Evolutionary conservation across 176 grass and related monocot genomes (phyloP).

Genomic region (Ensete ventricosum): DNA sequence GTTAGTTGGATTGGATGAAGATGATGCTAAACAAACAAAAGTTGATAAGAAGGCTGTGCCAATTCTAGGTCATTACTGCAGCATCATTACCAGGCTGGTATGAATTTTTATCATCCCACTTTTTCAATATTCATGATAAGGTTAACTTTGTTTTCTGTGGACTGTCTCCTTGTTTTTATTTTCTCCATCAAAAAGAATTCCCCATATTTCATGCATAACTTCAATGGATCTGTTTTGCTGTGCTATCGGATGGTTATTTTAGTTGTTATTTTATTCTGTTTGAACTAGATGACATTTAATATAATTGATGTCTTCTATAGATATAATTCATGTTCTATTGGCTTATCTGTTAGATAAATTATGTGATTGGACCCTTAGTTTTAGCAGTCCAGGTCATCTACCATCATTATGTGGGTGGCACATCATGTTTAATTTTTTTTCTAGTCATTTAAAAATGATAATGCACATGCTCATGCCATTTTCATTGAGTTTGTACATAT

Average conservation of each 20-base stretch:
- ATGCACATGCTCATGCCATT: no score
- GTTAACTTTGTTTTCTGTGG: not conserved
- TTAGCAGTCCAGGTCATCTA: no score
- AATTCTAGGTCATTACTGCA: slow-evolving; percentile 89
- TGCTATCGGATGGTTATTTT: not conserved
- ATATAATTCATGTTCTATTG: not conserved
- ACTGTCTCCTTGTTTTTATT: not conserved
- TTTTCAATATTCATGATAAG: not conserved
- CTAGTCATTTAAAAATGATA: no score
- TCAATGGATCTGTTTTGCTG: not conserved
- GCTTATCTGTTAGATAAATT: not conserved
- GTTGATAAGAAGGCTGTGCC: slow-evolving; percentile 46
- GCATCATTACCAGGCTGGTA: slow-evolving; percentile 96
- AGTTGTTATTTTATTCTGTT: no score
- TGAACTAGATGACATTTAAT: not conserved
- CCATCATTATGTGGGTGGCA: no score
- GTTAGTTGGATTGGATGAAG: slow-evolving; percentile 34
- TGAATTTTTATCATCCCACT: not conserved
- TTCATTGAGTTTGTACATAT: no score
- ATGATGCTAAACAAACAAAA: slow-evolving; percentile 24
- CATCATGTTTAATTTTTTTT: no score
- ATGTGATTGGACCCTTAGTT: no score
- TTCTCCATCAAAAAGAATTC: not conserved
- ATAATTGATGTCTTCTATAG: not conserved
- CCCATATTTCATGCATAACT: not conserved